Evolutionary conservation across 805 yeast species (phyloP), one percentile per base, ranked within the genome.

Genomic region (Komagataella kurtzmanii): DNA sequence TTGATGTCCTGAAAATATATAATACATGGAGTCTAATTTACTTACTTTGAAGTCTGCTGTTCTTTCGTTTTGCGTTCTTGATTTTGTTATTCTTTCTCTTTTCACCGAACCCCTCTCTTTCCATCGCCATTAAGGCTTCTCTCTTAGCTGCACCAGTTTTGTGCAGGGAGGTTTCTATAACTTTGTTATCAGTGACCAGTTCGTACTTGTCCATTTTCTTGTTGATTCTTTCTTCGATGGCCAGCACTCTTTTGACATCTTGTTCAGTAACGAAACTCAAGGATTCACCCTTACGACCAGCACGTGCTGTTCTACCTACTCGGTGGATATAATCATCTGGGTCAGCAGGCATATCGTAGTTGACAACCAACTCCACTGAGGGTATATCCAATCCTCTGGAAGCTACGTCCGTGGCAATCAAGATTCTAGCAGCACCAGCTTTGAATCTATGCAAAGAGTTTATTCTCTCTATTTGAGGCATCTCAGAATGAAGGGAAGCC

Each of bases 291-390:
- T 71, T 69, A 59, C 95, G 76, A 2, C 98, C 98, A 2, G 98
- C 98, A 77, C 99, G 85, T 7, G 98, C 99, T 40, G 97, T 89
- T 72, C 97, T 83, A 53, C 97, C 97, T 40, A 90, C 97, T 67
- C 96, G 73, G 65, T 85, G 95, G 57, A 85, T 82, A 60, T 83
- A 85, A 8, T 89, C 87, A 64, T 85, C 87, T 4, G 91, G 85
- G 62, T 85, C 93, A 19, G 88, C 82, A 24, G 95, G 93, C 51
- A 85, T 80, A 63, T 85, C 93, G 58, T 81, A 85, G 63, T 85
- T 85, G 47, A 85, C 71, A 44, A 85, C 93, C 54, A 84, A 67
- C 61, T 84, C 91, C 49, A 85, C 93, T 19, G 80, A 71, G 10
- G 95, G 91, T 51, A 85, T 85, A 75, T 85, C 95, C 60, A 85